Percentiles rank a stretch among this genome's conserved stretches.
phyloP scores from a whole-genome alignment of 768 basidiomycete species.

The Lentinula aciculospora region DNA sequence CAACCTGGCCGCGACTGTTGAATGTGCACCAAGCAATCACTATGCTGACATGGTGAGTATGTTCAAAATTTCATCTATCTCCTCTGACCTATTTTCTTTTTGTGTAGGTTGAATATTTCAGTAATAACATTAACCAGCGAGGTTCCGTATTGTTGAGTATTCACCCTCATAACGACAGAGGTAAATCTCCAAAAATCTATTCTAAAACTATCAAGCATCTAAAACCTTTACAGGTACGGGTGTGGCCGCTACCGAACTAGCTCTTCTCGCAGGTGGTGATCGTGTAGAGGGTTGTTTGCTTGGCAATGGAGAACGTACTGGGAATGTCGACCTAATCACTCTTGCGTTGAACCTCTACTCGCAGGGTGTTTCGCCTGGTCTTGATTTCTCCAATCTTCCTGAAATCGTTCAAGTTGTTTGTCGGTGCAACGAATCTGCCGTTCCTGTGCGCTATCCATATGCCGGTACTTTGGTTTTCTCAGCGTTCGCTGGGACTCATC shows the following conservation, averaged over 20 bases:
- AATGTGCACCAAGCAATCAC: slow-evolving; percentile 79
- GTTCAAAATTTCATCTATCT: background rate
- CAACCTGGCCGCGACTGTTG: slow-evolving; percentile 81
- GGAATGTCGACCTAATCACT: slow-evolving; percentile 81
- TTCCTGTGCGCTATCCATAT: slow-evolving; percentile 78
- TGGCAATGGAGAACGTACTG: slow-evolving; percentile 83
- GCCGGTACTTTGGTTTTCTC: slow-evolving; percentile 84
- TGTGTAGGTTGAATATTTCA: slow-evolving; percentile 72
- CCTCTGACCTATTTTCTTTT: background rate
- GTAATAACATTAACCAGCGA: slow-evolving; percentile 63
- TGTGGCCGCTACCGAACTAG: slow-evolving; percentile 77
- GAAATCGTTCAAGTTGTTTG: slow-evolving; percentile 72
- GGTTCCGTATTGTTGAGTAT: slow-evolving; percentile 67
- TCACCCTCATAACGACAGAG: slow-evolving; percentile 83
- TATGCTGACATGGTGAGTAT: slow-evolving; percentile 69
- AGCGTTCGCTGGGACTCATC: slow-evolving; percentile 81
- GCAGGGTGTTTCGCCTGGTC: slow-evolving; percentile 69
- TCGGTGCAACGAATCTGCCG: slow-evolving; percentile 72
- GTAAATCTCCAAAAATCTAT: slow-evolving; percentile 21
- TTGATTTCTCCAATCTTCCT: slow-evolving; percentile 74
- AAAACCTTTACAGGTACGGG: slow-evolving; percentile 48
- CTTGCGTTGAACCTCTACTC: slow-evolving; percentile 81
- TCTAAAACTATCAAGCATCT: background rate
- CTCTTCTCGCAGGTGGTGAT: slow-evolving; percentile 72
- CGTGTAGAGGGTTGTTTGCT: slow-evolving; percentile 82